phyloP scores from a whole-genome alignment of 2,329 filamentous ascomycete genomes.

The Rutstroemia sp. region DNA sequence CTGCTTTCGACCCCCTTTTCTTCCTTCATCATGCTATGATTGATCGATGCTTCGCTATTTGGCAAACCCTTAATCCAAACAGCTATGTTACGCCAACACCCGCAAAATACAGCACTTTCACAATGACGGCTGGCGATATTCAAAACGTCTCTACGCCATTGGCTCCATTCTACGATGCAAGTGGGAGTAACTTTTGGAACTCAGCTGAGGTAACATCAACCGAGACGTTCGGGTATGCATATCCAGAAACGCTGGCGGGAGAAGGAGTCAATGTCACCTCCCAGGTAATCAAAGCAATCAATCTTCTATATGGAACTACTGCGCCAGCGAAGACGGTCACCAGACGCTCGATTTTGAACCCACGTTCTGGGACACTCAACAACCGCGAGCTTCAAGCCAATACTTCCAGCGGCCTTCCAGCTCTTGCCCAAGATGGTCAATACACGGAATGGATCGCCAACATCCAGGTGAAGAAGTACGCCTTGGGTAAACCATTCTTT shows the following conservation, averaged over 20 bases:
- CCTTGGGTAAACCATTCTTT: constrained; percentile 52
- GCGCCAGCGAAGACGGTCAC: not conserved
- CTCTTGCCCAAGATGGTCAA: constrained; percentile 11
- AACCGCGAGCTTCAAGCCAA: not conserved
- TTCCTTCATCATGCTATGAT: constrained; percentile 49
- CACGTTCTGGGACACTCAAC: not conserved
- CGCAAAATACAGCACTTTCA: constrained; percentile 30
- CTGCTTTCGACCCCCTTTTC: constrained; percentile 42
- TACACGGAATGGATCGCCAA: constrained; percentile 58
- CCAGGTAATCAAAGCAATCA: constrained; percentile 54
- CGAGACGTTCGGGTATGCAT: constrained; percentile 21
- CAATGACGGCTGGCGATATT: constrained; percentile 13
- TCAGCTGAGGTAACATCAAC: constrained; percentile 17
- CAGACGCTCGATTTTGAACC: not conserved
- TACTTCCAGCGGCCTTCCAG: not conserved
- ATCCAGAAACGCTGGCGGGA: constrained; percentile 36
- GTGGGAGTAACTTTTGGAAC: constrained; percentile 38
- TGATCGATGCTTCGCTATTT: constrained; percentile 50
- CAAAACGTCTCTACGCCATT: constrained; percentile 31
- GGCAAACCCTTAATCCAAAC: constrained; percentile 37
- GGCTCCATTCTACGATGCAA: constrained; percentile 29
- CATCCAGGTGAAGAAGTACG: constrained; percentile 53
- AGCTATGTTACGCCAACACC: constrained; percentile 29
- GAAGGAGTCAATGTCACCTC: constrained; percentile 49
- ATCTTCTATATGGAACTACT: constrained; percentile 38